These are phyloP conservation scores for Alternaria hordeiaustralica DNA, from an alignment of 2,329 filamentous ascomycete genomes.

Conservation along the genomic window DNA sequence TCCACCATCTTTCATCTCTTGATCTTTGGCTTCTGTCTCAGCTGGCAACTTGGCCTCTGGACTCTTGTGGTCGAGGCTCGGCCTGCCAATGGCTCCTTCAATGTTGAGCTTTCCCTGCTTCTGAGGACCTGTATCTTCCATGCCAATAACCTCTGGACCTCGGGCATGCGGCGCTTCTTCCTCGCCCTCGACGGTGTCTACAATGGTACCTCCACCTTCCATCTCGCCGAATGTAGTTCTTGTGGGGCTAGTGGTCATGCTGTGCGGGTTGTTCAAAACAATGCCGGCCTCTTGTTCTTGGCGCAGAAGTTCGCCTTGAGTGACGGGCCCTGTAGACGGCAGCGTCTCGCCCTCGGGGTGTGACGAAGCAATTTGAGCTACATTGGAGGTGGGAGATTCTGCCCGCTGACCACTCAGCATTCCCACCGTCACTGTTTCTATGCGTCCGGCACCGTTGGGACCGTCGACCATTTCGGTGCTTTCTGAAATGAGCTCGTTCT, in stretches of 20 bases:
- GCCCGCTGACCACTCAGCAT: slow-evolving; percentile 47
- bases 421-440: slow-evolving; percentile 82
- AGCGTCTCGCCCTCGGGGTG: slow-evolving; percentile 47
- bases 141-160: slow-evolving; percentile 83
- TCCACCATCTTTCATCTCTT: slow-evolving; percentile 29
- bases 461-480: slow-evolving; percentile 82
- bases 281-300: slow-evolving; percentile 85
- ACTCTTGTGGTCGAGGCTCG: slow-evolving; percentile 41
- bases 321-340: slow-evolving; percentile 52
- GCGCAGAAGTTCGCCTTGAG: slow-evolving; percentile 83
- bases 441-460: slow-evolving; percentile 77
- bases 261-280: slow-evolving; percentile 63
- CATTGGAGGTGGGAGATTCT: slow-evolving; percentile 11
- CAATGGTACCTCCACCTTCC: slow-evolving; percentile 38
- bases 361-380: slow-evolving; percentile 40
- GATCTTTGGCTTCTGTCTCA: slow-evolving; percentile 19
- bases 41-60: slow-evolving; percentile 20
- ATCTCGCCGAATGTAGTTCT: slow-evolving; percentile 36
- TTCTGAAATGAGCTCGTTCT: slow-evolving; percentile 72
- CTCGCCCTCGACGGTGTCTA: slow-evolving; percentile 49
- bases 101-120: slow-evolving; percentile 58
- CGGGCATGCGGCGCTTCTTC: slow-evolving; percentile 77
- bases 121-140: slow-evolving; percentile 85
- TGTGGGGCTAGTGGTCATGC: slow-evolving; percentile 33
- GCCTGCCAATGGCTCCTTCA: slow-evolving; percentile 46